These are phyloP conservation scores for Wallacemonas sp. DNA, from an alignment of 208 protist species.

Conservation along the genomic window DNA sequence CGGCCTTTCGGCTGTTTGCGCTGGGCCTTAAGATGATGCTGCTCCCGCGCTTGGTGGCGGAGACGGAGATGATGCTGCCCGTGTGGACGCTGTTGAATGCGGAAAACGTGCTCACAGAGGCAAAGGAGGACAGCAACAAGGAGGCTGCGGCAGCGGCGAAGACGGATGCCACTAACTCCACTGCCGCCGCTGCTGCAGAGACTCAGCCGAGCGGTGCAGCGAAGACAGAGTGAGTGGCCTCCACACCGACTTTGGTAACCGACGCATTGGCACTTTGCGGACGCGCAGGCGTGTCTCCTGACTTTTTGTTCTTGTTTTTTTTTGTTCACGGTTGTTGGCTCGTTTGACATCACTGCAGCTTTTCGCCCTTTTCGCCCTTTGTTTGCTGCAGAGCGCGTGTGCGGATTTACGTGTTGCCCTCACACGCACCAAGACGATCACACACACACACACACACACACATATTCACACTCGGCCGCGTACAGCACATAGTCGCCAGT, in stretches of 20 bases:
- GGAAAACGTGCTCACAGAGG: constrained; percentile 42
- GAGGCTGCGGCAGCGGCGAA: constrained; percentile 10
- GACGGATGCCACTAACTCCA: background rate
- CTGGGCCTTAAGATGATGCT: constrained; percentile 74
- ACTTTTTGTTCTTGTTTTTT: background rate
- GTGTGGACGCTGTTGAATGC: constrained; percentile 60
- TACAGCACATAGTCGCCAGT: no score
- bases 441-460: background rate
- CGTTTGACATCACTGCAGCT: no score
- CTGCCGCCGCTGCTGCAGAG: background rate
- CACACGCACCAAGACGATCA: background rate
- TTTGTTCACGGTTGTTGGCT: no score
- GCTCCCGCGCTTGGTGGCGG: constrained; percentile 51
- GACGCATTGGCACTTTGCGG: no score
- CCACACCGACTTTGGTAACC: background rate
- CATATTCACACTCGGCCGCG: background rate
- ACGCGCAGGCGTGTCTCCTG: no score
- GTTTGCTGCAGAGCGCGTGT: no score
- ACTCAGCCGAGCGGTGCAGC: background rate
- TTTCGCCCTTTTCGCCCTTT: no score
- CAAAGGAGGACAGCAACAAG: constrained; percentile 11
- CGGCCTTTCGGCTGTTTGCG: constrained; percentile 81
- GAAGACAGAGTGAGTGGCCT: background rate
- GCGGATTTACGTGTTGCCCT: no score
- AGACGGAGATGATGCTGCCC: constrained; percentile 59